A percentile compares a stretch with the other conserved stretches of the same genome.
Evolutionary conservation across 1,139 yeast genomes (phyloP).

Genomic region (Torulaspora globosa): DNA sequence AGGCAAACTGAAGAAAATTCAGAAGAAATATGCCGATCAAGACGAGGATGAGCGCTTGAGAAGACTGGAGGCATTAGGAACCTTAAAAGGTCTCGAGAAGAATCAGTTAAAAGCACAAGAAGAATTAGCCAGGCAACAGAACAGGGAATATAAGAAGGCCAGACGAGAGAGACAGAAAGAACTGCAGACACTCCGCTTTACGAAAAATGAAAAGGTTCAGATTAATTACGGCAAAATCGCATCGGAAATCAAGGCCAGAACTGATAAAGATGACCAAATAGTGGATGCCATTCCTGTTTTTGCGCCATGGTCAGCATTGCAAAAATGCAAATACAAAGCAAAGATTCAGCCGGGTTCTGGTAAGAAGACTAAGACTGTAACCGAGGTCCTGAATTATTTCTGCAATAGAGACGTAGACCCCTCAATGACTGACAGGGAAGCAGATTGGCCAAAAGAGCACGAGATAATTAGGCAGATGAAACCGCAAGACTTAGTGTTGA

Average conservation of each 20-base stretch:
- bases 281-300: constrained; percentile 76
- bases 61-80: constrained; percentile 79
- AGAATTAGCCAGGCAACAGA: constrained; percentile 38
- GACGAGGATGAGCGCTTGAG: constrained; percentile 80
- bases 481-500: constrained; percentile 50
- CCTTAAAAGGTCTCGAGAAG: constrained; percentile 62
- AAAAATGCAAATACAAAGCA: constrained; percentile 72
- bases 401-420: constrained; percentile 53
- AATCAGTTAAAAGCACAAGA: constrained; percentile 40
- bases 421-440: constrained; percentile 46
- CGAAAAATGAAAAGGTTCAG: constrained; percentile 35
- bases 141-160: constrained; percentile 38
- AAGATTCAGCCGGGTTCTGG: constrained; percentile 83
- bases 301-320: constrained; percentile 87
- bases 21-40: constrained; percentile 79
- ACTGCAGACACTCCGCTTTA: constrained; percentile 48
- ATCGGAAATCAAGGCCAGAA: constrained; percentile 41
- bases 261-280: constrained; percentile 40
- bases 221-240: constrained; percentile 36
- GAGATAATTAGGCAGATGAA: constrained; percentile 55
- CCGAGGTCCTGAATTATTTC: constrained; percentile 62
- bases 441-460: constrained; percentile 71
- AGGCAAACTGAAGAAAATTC: constrained; percentile 76
- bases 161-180: constrained; percentile 49
- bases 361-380: constrained; percentile 83